phyloP scores from a whole-genome alignment of 768 basidiomycete genomes.

The Psilocybe azurescens region DNA sequence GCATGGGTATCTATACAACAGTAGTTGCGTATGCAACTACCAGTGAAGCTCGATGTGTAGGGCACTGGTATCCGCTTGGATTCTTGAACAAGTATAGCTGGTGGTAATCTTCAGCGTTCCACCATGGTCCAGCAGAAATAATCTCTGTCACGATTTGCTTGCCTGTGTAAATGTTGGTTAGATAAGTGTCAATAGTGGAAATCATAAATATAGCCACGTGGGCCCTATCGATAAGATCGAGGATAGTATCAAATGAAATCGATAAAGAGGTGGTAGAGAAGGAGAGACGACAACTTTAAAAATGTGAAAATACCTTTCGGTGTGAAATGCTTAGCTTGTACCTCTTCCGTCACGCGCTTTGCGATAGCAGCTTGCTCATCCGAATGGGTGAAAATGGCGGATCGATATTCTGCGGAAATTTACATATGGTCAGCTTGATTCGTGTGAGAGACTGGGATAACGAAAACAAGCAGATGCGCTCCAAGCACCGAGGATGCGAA shows the following conservation, averaged over 20 bases:
- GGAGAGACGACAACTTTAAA: not conserved
- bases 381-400: conserved; percentile 84
- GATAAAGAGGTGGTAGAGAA: not conserved
- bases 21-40: conserved; percentile 40
- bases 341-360: conserved; percentile 76
- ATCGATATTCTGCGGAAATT: conserved; percentile 77
- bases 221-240: not conserved
- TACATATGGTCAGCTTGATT: no score
- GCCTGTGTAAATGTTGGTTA: conserved; percentile 14
- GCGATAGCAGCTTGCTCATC: conserved; percentile 77
- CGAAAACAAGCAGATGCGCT: no score
- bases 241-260: not conserved
- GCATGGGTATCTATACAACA: no score
- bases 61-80: conserved; percentile 89
- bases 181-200: not conserved
- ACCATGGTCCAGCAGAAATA: conserved; percentile 74
- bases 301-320: conserved; percentile 49
- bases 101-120: conserved; percentile 82
- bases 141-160: conserved; percentile 83
- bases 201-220: not conserved
- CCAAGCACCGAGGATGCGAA: no score
- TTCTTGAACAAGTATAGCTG: conserved; percentile 86
- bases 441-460: no score
- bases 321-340: conserved; percentile 84
- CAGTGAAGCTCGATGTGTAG: conserved; percentile 87